A percentile compares a stretch with the other conserved stretches of the same genome.
Conservation (phyloP, 352 stramenopile genomes). For the Peronospora farinosa region DNA sequence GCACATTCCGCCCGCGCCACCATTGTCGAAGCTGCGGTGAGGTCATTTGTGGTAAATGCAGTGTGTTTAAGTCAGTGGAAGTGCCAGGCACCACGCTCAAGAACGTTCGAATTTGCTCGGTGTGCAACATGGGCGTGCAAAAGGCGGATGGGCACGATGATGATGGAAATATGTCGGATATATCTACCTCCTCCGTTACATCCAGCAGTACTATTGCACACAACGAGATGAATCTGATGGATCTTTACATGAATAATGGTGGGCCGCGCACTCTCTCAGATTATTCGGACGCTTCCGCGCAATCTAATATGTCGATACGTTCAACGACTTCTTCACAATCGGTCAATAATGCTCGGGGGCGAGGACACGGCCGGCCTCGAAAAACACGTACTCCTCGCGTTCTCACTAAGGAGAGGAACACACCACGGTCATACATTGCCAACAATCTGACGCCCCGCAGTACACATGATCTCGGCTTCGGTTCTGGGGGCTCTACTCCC, state of each 20-base stretch:
- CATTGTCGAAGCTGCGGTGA: slow-evolving; percentile 85
- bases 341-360: slow-evolving; percentile 36
- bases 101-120: slow-evolving; percentile 78
- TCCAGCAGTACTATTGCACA: slow-evolving; percentile 73
- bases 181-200: slow-evolving; percentile 71
- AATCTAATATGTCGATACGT: slow-evolving; percentile 75
- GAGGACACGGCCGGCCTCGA: slow-evolving; percentile 16
- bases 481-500: slow-evolving; percentile 32
- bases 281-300: slow-evolving; percentile 67
- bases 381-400: slow-evolving; percentile 23
- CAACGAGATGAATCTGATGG: slow-evolving; percentile 84
- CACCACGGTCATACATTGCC: slow-evolving; percentile 67
- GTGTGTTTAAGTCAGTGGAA: slow-evolving; percentile 73
- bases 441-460: slow-evolving; percentile 56
- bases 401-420: slow-evolving; percentile 59
- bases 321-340: slow-evolving; percentile 66
- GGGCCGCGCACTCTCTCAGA: slow-evolving; percentile 59
- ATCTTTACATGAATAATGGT: slow-evolving; percentile 60
- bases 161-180: slow-evolving; percentile 60
- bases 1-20: slow-evolving; percentile 74
- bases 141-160: slow-evolving; percentile 31
- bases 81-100: slow-evolving; percentile 75
- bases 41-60: slow-evolving; percentile 85
- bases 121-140: slow-evolving; percentile 84
- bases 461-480: slow-evolving; percentile 27